Percentiles rank a stretch among this genome's conserved stretches.
Evolutionary conservation across 75 land plant species (phyloP).

Genomic region (Pinus taeda): DNA sequence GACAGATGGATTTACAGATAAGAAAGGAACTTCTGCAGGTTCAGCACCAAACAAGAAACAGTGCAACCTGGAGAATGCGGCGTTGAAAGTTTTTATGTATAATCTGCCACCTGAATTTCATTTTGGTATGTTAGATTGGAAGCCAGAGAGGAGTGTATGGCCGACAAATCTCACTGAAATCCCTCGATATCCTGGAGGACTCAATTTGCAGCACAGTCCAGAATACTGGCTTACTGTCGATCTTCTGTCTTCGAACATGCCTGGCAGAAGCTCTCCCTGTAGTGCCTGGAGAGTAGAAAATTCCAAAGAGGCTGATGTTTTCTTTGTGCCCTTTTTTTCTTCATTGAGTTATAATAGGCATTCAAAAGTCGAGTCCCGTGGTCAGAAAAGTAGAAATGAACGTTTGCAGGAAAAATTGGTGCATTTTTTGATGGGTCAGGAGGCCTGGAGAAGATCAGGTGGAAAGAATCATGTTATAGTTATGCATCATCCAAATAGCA

Average conservation of each 20-base stretch:
- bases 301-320: conserved; percentile 64
- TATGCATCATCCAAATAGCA: conserved; percentile 92
- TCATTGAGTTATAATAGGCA: conserved; percentile 84
- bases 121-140: conserved; percentile 70
- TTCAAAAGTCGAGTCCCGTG: conserved; percentile 40
- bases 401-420: conserved; percentile 62
- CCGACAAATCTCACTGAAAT: conserved; percentile 41
- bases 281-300: conserved; percentile 62
- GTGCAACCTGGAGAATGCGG: conserved; percentile 28
- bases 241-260: conserved; percentile 54
- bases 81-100: conserved; percentile 78
- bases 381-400: conserved; percentile 42
- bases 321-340: conserved; percentile 91
- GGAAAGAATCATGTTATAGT: conserved; percentile 77
- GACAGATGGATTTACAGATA: not conserved
- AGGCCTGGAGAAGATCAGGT: conserved; percentile 59
- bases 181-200: conserved; percentile 83
- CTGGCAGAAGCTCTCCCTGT: conserved; percentile 44
- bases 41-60: not conserved
- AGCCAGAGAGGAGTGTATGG: conserved; percentile 38
- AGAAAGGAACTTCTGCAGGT: not conserved
- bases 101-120: conserved; percentile 87
- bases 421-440: conserved; percentile 31
- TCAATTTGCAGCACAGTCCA: conserved; percentile 81
- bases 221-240: conserved; percentile 98